Evolutionary conservation across 257 asterid genomes (phyloP).

Genomic region (Rauvolfia tetraphylla): DNA sequence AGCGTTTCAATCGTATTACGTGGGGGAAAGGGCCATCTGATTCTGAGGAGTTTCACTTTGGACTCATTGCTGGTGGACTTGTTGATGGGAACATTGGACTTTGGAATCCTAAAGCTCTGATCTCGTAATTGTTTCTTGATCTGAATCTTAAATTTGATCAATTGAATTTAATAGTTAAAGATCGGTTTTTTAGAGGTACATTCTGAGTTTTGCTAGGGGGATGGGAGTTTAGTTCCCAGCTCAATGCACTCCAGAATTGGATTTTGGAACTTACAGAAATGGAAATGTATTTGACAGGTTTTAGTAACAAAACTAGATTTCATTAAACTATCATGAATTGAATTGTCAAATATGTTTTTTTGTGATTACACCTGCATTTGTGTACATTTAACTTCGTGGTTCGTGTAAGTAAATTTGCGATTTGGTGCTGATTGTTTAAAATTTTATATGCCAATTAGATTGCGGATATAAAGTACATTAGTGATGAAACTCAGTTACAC

Average conservation of each 20-base stretch:
- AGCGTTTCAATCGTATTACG: constrained; percentile 77
- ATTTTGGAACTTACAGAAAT: not conserved
- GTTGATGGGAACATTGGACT: constrained; percentile 92
- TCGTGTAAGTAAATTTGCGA: not conserved
- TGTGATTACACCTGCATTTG: not conserved
- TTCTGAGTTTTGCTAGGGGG: not conserved
- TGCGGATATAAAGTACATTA: not conserved
- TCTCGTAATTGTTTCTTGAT: constrained; percentile 48
- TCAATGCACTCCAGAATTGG: not conserved
- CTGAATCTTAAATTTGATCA: constrained; percentile 7
- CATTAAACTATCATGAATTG: not conserved
- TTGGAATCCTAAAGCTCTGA: constrained; percentile 85
- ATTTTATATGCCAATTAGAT: not conserved
- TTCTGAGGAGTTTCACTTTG: constrained; percentile 73
- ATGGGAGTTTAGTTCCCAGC: not conserved
- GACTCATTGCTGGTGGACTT: constrained; percentile 93
- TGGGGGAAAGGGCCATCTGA: constrained; percentile 63
- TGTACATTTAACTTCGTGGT: not conserved
- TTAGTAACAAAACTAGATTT: not conserved
- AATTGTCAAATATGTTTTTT: not conserved
- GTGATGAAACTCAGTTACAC: not conserved
- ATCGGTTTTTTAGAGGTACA: not conserved
- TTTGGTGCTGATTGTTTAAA: not conserved
- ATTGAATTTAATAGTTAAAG: not conserved
- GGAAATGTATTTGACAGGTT: not conserved